These are phyloP conservation scores for Dipodascus albidus DNA, from an alignment of 805 yeast genomes.

Conservation along the genomic window DNA sequence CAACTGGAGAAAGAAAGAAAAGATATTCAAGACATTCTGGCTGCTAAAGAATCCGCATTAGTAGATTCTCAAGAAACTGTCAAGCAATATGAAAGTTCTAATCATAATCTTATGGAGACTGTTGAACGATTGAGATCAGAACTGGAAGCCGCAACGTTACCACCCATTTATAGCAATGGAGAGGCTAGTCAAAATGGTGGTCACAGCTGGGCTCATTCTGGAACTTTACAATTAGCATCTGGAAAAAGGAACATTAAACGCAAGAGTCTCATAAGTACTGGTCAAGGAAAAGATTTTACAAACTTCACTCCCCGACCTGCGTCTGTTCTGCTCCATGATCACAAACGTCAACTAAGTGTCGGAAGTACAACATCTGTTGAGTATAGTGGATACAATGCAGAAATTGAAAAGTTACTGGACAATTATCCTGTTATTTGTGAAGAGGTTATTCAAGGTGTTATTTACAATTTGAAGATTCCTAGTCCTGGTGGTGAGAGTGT, in stretches of 20 bases:
- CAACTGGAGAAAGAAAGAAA: slow-evolving; percentile 20
- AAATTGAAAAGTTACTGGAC: slow-evolving; percentile 24
- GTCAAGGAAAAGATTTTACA: slow-evolving; percentile 11
- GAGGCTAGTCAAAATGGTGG: not conserved
- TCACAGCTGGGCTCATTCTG: slow-evolving; percentile 18
- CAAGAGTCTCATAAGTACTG: slow-evolving; percentile 14
- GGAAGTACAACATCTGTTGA: slow-evolving; percentile 36
- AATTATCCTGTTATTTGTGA: slow-evolving; percentile 40
- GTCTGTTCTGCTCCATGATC: slow-evolving; percentile 17
- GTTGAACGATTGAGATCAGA: slow-evolving; percentile 30
- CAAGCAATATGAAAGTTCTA: slow-evolving; percentile 13
- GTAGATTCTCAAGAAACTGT: slow-evolving; percentile 21
- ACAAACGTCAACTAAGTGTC: slow-evolving; percentile 28
- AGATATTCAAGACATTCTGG: slow-evolving; percentile 23
- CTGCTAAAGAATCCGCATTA: slow-evolving; percentile 16
- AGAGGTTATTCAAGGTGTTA: slow-evolving; percentile 77
- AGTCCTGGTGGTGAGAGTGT: slow-evolving; percentile 73
- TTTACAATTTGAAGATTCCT: slow-evolving; percentile 79
- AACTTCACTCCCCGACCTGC: slow-evolving; percentile 23
- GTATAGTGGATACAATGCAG: slow-evolving; percentile 28
- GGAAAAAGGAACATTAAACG: slow-evolving; percentile 22
- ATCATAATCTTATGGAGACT: slow-evolving; percentile 14
- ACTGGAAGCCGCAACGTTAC: slow-evolving; percentile 30
- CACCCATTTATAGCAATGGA: not conserved
- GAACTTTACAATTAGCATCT: slow-evolving; percentile 17